Evolutionary conservation across 2,329 filamentous ascomycete species (phyloP).

Genomic region (Paraphoma sp.): DNA sequence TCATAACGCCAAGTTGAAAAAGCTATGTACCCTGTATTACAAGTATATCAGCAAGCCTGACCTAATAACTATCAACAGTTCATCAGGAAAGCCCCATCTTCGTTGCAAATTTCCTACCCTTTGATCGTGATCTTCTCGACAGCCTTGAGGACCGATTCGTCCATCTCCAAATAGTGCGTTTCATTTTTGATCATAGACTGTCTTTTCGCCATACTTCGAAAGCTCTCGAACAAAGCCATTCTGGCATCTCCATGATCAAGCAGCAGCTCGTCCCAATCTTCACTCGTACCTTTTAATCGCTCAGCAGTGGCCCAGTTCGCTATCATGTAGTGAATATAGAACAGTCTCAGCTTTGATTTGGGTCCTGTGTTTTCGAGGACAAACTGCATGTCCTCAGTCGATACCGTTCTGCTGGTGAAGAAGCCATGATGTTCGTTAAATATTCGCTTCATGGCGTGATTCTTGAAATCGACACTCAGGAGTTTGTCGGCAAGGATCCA

Average conservation of each 20-base stretch:
- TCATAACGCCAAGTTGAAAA: too few relatives aligned
- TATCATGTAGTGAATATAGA: conserved; percentile 9
- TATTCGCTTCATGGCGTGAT: conserved; percentile 12
- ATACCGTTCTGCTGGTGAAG: neutral
- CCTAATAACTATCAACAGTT: too few relatives aligned
- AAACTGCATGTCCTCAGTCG: conserved; percentile 1
- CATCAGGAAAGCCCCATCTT: too few relatives aligned
- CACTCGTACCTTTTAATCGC: conserved; percentile 2
- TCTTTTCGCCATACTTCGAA: neutral
- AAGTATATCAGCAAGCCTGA: too few relatives aligned
- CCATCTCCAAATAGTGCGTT: too few relatives aligned
- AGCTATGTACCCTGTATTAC: too few relatives aligned
- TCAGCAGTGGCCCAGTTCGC: conserved; percentile 2
- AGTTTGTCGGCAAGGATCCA: conserved; percentile 17
- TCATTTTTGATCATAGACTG: too few relatives aligned
- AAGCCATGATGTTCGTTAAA: neutral
- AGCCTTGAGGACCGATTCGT: too few relatives aligned
- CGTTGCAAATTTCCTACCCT: too few relatives aligned
- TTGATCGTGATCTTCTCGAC: too few relatives aligned
- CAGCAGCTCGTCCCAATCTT: conserved; percentile 13
- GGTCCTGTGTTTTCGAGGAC: conserved; percentile 5
- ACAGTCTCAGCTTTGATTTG: conserved; percentile 7
- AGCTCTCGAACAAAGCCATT: neutral
- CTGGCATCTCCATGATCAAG: conserved; percentile 8
- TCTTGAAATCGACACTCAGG: conserved; percentile 10